Conservation (phyloP, 805 yeast genomes). For the Ogataea pilisensis region DNA sequence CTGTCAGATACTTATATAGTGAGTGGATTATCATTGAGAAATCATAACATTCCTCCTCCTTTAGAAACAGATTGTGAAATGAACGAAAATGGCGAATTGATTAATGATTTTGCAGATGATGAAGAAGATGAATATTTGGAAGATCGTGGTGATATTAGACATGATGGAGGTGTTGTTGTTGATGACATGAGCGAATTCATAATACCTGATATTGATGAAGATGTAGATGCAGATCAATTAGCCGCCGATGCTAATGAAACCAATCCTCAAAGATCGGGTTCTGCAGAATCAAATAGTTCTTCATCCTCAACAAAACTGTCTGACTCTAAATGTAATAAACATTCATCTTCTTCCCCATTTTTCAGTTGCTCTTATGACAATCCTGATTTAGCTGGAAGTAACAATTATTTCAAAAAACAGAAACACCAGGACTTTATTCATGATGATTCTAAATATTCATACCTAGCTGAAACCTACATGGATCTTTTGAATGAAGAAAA, state of each 20-base stretch:
- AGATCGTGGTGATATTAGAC: slow-evolving; percentile 8
- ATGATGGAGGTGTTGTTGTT: slow-evolving; percentile 38
- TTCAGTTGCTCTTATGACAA: not conserved
- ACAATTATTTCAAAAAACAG: slow-evolving; percentile 5
- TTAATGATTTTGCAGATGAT: slow-evolving; percentile 23
- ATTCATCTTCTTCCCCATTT: not conserved
- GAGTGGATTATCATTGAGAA: slow-evolving; percentile 58
- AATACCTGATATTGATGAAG: slow-evolving; percentile 1
- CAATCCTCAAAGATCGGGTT: not conserved
- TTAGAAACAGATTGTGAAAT: slow-evolving; percentile 26
- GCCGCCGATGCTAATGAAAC: not conserved
- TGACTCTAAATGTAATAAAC: not conserved
- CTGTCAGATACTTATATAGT: slow-evolving; percentile 75
- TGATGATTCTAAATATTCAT: slow-evolving; percentile 15
- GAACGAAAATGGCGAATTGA: slow-evolving; percentile 23
- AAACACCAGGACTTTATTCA: slow-evolving; percentile 7
- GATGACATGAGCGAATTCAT: slow-evolving; percentile 35
- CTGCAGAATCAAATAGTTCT: not conserved
- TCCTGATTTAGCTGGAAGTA: not conserved
- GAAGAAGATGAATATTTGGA: slow-evolving; percentile 7
- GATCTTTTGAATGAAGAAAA: slow-evolving; percentile 19
- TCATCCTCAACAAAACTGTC: not conserved
- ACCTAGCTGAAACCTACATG: slow-evolving; percentile 18
- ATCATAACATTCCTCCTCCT: slow-evolving; percentile 32
- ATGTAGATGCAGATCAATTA: not conserved